Evolutionary conservation across 202 grass and related monocot species (phyloP).

Genomic region (Digitaria exilis): DNA sequence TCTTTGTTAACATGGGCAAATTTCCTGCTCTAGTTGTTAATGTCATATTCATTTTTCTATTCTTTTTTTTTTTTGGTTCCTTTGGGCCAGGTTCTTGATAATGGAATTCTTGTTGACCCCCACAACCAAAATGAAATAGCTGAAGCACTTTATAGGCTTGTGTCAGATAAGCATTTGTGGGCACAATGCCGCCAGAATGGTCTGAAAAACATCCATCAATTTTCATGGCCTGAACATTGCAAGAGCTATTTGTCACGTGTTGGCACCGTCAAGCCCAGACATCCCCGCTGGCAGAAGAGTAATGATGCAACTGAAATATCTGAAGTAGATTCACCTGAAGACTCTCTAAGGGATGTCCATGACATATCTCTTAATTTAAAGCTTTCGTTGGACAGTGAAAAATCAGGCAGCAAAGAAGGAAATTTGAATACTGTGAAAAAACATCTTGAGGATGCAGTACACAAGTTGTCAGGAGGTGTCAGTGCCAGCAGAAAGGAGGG

Average conservation of each 20-base stretch:
- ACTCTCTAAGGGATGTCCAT: conserved; percentile 86
- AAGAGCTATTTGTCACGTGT: conserved; percentile 71
- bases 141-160: conserved; percentile 75
- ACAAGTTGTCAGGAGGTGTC: conserved; percentile 53
- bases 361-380: conserved; percentile 86
- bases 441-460: conserved; percentile 49
- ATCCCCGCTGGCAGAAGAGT: conserved; percentile 70
- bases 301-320: conserved; percentile 54
- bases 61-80: conserved; percentile 12
- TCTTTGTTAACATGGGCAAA: conserved; percentile 6
- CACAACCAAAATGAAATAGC: conserved; percentile 81
- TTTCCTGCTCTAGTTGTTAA: conserved; percentile 33
- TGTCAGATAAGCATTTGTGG: conserved; percentile 77
- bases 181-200: conserved; percentile 66
- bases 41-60: conserved; percentile 17
- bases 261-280: conserved; percentile 55
- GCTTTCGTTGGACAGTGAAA: conserved; percentile 70
- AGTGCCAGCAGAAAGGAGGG: conserved; percentile 29
- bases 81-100: conserved; percentile 67
- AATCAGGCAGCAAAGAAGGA: conserved; percentile 51
- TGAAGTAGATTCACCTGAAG: conserved; percentile 61
- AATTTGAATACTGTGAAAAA: conserved; percentile 46
- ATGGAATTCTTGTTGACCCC: conserved; percentile 85
- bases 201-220: conserved; percentile 78
- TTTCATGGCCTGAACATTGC: conserved; percentile 92